Evolutionary conservation across 352 stramenopile genomes (phyloP).

Genomic region (Phytophthora cryptogea): DNA sequence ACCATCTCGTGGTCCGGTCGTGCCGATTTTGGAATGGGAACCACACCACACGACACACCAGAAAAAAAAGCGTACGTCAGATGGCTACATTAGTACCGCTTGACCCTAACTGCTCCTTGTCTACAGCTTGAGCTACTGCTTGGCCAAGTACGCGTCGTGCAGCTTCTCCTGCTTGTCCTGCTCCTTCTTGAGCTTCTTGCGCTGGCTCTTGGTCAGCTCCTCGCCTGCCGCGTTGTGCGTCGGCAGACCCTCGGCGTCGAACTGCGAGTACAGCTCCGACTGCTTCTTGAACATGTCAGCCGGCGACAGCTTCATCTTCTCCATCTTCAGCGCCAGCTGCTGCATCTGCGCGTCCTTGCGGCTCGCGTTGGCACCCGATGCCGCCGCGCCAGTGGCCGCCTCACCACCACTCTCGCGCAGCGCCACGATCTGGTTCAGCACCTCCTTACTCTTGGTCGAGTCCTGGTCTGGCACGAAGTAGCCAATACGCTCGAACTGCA

Average conservation of each 20-base stretch:
- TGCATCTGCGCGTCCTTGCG: slow-evolving; percentile 85
- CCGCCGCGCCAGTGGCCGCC: slow-evolving; percentile 16
- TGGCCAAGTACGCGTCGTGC: slow-evolving; percentile 64
- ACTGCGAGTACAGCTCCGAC: slow-evolving; percentile 69
- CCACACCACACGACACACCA: neutral
- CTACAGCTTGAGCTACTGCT: slow-evolving; percentile 12
- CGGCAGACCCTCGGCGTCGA: slow-evolving; percentile 72
- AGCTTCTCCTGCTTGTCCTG: slow-evolving; percentile 90
- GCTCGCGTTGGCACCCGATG: slow-evolving; percentile 47
- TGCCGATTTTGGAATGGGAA: neutral
- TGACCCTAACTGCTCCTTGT: neutral
- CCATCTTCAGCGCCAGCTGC: slow-evolving; percentile 91
- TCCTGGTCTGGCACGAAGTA: slow-evolving; percentile 98
- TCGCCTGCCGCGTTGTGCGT: slow-evolving; percentile 69
- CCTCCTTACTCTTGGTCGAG: slow-evolving; percentile 89
- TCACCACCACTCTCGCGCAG: slow-evolving; percentile 89
- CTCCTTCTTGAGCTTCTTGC: slow-evolving; percentile 91
- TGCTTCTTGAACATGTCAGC: slow-evolving; percentile 82
- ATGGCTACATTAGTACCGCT: slow-evolving; percentile 4
- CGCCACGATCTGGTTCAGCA: slow-evolving; percentile 97
- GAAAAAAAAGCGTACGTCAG: slow-evolving; percentile 2
- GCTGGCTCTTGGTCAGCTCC: slow-evolving; percentile 76
- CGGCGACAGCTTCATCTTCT: slow-evolving; percentile 91
- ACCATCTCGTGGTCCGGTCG: slow-evolving; percentile 18
- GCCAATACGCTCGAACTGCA: slow-evolving; percentile 98